Evolutionary conservation across 1,139 yeast species (phyloP), one percentile per base, ranked within the genome.

Genomic region (Kurtzmaniella quercitrusa): DNA sequence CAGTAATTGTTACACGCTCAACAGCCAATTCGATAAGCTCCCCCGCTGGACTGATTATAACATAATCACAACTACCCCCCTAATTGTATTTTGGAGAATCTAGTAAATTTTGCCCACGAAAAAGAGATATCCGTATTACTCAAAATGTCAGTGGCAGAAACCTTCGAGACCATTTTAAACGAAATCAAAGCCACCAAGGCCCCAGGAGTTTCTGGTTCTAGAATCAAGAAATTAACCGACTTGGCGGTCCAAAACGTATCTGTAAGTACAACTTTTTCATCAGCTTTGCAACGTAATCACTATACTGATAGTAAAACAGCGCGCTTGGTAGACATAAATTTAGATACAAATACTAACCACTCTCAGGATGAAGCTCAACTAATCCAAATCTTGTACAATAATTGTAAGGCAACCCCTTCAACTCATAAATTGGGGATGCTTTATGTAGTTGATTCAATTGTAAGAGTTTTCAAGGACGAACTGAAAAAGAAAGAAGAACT

Each of bases 121-220:
- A n/a, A n/a, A n/a, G n/a, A n/a, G n/a, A n/a, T n/a, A n/a, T n/a
- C n/a, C n/a, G n/a, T n/a, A n/a, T n/a, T n/a, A n/a, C 8, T 21
- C 4, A 21, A 21, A 8, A 66, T 66, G 71, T 59, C 70, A 29
- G 64, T 60, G 15, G 61, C 73, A 55, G 83, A 82, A 61, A 82
- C 82, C 55, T 87, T 88, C 64, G 86, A 84, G 63, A 65, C 72
- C 49, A 76, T 84, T 48, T 73, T 91, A 56, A 82, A 81, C 55
- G 94, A 91, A 60, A 75, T 91, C 51, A 78, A 84, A 48, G 73
- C 80, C 18, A 73, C 88, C 52, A 89, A 88, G 65, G 83, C 96
- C 23, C 94, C 94, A 18, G 98, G 98, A 48, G 95, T 93, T 46
- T 90, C 97, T 31, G 98, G 98, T 37, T 82, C 96, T 47, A 90